Evolutionary conservation across 2,329 filamentous ascomycete genomes (phyloP).

Genomic region (Neobulgaria alba): DNA sequence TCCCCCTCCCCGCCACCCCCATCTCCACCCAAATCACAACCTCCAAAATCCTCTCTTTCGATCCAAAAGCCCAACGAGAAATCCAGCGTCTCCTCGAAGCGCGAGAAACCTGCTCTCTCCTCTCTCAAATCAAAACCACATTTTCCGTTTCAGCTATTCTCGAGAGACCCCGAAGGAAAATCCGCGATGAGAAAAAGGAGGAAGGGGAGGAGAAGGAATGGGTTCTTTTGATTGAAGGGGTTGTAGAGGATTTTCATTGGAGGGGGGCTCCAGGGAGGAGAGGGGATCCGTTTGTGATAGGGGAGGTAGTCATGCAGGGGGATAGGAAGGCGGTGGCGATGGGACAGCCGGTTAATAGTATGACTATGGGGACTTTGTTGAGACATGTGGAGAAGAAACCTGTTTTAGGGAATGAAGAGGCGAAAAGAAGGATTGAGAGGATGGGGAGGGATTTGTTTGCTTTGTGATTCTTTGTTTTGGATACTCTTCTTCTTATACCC

Average conservation of each 20-base stretch:
- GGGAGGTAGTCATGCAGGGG: too few species aligned
- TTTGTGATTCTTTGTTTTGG: too few species aligned
- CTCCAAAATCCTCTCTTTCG: conserved; percentile 4
- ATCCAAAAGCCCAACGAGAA: conserved; percentile 12
- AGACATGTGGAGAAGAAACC: conserved; percentile 10
- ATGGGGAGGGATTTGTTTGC: conserved; percentile 11
- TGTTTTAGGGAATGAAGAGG: conserved; percentile 5
- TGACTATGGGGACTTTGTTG: conserved; percentile 3
- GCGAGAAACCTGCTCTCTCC: conserved; percentile 5
- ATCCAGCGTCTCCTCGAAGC: conserved; percentile 11
- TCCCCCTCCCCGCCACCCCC: background rate
- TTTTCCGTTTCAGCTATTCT: too few species aligned
- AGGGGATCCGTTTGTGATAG: too few species aligned
- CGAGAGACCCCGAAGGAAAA: conserved; percentile 7
- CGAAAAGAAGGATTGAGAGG: conserved; percentile 10
- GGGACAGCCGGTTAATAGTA: too few species aligned
- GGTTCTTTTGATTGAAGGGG: too few species aligned
- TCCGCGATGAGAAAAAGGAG: conserved; percentile 6
- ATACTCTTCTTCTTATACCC: too few species aligned
- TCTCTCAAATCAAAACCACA: background rate
- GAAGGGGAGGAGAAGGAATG: conserved; percentile 1
- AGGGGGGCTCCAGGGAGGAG: too few species aligned
- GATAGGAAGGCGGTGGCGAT: background rate
- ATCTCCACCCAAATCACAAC: background rate
- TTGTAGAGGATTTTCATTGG: too few species aligned